Base-by-base conservation (phyloP, 2,329 filamentous ascomycete species). In the Cladobotryum mycophilum region DNA sequence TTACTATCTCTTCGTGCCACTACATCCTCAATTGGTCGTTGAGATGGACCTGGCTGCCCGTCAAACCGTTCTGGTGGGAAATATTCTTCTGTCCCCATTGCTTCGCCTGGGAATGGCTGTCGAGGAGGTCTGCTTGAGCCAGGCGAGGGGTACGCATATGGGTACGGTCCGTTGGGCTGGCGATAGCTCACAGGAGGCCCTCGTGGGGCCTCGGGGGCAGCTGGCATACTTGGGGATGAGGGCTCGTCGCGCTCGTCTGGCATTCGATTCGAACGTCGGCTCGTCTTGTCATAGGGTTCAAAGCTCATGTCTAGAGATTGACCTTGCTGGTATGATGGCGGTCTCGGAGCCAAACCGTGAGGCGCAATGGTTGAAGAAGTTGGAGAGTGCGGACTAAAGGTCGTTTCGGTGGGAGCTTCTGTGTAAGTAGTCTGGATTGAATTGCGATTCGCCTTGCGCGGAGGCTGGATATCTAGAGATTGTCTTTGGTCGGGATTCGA, bases 171-270 rank as follows among this genome's bases (percentile, higher is more conserved):
- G 55, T 63, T 60, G 47, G 77, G 74, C 34, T 75, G 70, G 54
- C 70, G 76, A 64, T 81, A 83, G 61, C 78, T 81, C 35, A 75
- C 60, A 4, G 84, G 81, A 37, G 80, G 80, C 8, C 72, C 76
- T 59, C 74, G 75, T 49, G 84, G 80, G 25, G 76, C 78, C 57
- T 87, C 84, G 56, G 84, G 80, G 34, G 78, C 81, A 45, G 73
- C 70, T 15, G 80, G 76, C 11, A 68, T 72, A 41, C 70, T 62
- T 5, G 70, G 61, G n/a, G 34, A 48, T 44, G 64, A 56, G 56
- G 59, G 54, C 47, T 68, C 62, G 36, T 72, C 68, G 55, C 67
- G 56, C 13, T 67, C 64, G 52, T 71, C 70, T 53, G 70, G 68
- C 51, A 57, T 41, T 36, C 48, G 50, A 42, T 47, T 45, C 30